Base-by-base conservation (phyloP, 2,329 filamentous ascomycete species). In the Talaromyces sp. region DNA sequence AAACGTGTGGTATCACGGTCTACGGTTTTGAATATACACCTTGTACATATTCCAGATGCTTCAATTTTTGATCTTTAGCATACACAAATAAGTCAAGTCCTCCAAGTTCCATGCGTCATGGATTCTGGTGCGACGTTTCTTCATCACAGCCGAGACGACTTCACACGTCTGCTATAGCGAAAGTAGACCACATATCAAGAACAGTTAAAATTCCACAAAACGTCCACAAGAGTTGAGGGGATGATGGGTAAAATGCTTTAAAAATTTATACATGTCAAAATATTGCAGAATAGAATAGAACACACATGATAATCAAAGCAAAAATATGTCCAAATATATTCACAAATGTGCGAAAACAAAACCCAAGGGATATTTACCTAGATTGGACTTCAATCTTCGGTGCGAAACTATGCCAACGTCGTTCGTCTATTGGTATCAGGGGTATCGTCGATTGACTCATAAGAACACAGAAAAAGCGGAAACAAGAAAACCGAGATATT, bases 381-480 rank as follows among this genome's bases (percentile, higher is more conserved):
- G 10, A 23, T 23, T 23, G 23, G 23, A 23, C 23, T 23, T 23
- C 23, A 47, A 51, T 31, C 12, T 53, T 53, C 30, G 5, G 18
- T 30, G 16, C 30, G 34, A 31, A 56, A 47, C 58, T 42, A 30
- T 59, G 61, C 58, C 61, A 59, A 40, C 52, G 58, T 62, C 51
- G 55, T 53, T 59, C 52, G 61, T 62, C 61, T 62, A 62, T 59
- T 57, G 61, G 56, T 59, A 62, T 62, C 56, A 61, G 57, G 50
- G 42, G 52, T 54, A 50, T 61, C 40, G 50, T 33, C 28, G 33
- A 47, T 55, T 53, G 50, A 56, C 58, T 59, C 61, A 59, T 33
- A 30, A 53, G 50, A 53, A 31, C 16, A 31, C 16, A 53, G 14
- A 5, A 28, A 47, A 31, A 53, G 16, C 30, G 23, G 28, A 56